These are phyloP conservation scores for Tetracladium setigerum DNA, from an alignment of 495 filamentous ascomycete species.

Conservation along the genomic window DNA sequence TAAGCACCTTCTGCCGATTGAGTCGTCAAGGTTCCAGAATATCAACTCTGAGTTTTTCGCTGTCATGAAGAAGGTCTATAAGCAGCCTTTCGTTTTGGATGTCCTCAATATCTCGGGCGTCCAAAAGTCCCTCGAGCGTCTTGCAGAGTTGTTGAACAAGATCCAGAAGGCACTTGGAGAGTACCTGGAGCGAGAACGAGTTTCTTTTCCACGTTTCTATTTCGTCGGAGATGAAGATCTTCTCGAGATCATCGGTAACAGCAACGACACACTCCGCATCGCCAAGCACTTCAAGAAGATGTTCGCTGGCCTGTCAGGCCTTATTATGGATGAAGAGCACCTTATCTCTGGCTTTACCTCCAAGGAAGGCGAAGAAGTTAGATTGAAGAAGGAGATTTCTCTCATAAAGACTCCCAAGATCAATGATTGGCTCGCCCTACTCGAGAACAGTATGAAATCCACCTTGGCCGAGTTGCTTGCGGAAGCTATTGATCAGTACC, in stretches of 20 bases:
- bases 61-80: slow-evolving; percentile 98
- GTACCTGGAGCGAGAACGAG: slow-evolving; percentile 93
- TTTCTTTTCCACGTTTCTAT: slow-evolving; percentile 97
- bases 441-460: slow-evolving; percentile 90
- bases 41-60: slow-evolving; percentile 98
- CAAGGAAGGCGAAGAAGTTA: slow-evolving; percentile 88
- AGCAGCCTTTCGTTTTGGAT: slow-evolving; percentile 87
- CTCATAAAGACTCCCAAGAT: slow-evolving; percentile 88
- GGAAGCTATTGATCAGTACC: slow-evolving; percentile 74
- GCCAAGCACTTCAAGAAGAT: slow-evolving; percentile 99
- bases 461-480: slow-evolving; percentile 85
- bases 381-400: slow-evolving; percentile 81
- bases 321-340: slow-evolving; percentile 84
- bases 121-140: slow-evolving; percentile 88
- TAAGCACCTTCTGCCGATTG: slow-evolving; percentile 92
- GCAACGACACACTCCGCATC: slow-evolving; percentile 90
- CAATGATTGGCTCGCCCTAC: slow-evolving; percentile 91
- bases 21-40: slow-evolving; percentile 94
- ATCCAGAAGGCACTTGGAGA: slow-evolving; percentile 98
- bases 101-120: slow-evolving; percentile 91
- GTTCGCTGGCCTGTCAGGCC: slow-evolving; percentile 90
- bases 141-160: slow-evolving; percentile 94
- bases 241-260: slow-evolving; percentile 99
- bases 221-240: slow-evolving; percentile 98
- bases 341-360: slow-evolving; percentile 88